These are phyloP conservation scores for Zymoseptoria pseudotritici DNA, from an alignment of 2,329 filamentous ascomycete genomes.

Conservation along the genomic window DNA sequence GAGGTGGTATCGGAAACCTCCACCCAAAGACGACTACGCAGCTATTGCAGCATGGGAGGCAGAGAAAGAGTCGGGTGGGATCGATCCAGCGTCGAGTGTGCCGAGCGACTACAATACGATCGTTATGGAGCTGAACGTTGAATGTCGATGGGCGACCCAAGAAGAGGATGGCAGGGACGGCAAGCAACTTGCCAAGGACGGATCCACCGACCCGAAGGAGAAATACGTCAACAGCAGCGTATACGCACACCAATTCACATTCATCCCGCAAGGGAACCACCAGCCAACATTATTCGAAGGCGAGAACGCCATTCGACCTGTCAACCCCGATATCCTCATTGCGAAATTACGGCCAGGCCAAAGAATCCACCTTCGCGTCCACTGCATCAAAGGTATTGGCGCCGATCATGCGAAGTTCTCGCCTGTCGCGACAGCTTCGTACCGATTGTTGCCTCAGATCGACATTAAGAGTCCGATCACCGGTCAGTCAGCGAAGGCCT, in stretches of 20 bases:
- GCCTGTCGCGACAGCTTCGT: constrained; percentile 88
- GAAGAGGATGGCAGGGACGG: constrained; percentile 38
- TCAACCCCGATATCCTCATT: constrained; percentile 87
- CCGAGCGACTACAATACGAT: constrained; percentile 80
- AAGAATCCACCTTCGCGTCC: constrained; percentile 75
- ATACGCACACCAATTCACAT: constrained; percentile 54
- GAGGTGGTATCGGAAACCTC: constrained; percentile 70
- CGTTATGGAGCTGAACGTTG: constrained; percentile 65
- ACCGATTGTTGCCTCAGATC: constrained; percentile 84
- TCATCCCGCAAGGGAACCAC: constrained; percentile 62
- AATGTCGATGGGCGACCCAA: constrained; percentile 67
- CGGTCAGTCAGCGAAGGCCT: constrained; percentile 80
- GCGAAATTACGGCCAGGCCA: constrained; percentile 91
- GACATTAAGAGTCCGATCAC: constrained; percentile 75
- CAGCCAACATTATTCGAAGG: constrained; percentile 60
- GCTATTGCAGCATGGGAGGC: constrained; percentile 32
- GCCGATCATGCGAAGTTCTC: constrained; percentile 96
- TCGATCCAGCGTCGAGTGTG: constrained; percentile 35
- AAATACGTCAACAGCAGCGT: constrained; percentile 76
- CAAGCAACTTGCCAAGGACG: constrained; percentile 49
- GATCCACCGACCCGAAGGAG: constrained; percentile 73
- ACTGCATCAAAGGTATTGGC: constrained; percentile 91
- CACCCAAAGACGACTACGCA: constrained; percentile 49
- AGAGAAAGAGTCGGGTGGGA: constrained; percentile 37
- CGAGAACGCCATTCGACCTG: constrained; percentile 60